Percentiles rank a stretch among this genome's conserved stretches.
Evolutionary conservation across 1,284 basidiomycete genomes (phyloP).

Genomic region (Grifola frondosa): DNA sequence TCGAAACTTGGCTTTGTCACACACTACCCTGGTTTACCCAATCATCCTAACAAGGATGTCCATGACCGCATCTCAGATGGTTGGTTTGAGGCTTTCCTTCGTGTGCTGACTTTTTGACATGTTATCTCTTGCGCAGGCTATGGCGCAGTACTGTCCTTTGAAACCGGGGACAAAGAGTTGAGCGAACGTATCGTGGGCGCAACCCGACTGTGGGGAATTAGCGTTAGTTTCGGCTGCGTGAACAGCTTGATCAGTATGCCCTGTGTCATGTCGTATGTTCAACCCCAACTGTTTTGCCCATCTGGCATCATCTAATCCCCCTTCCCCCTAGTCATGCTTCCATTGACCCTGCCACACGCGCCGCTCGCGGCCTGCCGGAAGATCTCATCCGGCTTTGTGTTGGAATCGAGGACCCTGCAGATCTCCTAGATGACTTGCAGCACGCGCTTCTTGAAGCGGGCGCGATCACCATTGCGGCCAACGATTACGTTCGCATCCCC

Average conservation of each 20-base stretch:
- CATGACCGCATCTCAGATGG: slow-evolving; percentile 90
- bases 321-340: slow-evolving; percentile 80
- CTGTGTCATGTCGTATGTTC: slow-evolving; percentile 95
- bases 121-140: slow-evolving; percentile 35
- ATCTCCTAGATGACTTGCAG: slow-evolving; percentile 95
- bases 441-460: slow-evolving; percentile 90
- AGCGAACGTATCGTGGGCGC: slow-evolving; percentile 93
- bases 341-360: slow-evolving; percentile 91
- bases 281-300: slow-evolving; percentile 4
- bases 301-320: slow-evolving; percentile 11
- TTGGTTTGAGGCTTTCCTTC: slow-evolving; percentile 6
- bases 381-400: slow-evolving; percentile 98
- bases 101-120: neutral
- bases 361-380: slow-evolving; percentile 93
- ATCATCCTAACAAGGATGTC: slow-evolving; percentile 83
- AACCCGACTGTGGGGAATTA: slow-evolving; percentile 95
- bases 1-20: slow-evolving; percentile 87
- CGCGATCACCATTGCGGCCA: slow-evolving; percentile 60
- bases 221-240: slow-evolving; percentile 97
- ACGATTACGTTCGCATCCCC: slow-evolving; percentile 51
- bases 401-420: slow-evolving; percentile 94
- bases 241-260: slow-evolving; percentile 99
- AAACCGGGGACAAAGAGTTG: slow-evolving; percentile 88
- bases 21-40: slow-evolving; percentile 88
- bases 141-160: slow-evolving; percentile 94